These are phyloP conservation scores for Wickerhamomyces sp. DNA, from an alignment of 1,139 yeast species.

Conservation along the genomic window DNA sequence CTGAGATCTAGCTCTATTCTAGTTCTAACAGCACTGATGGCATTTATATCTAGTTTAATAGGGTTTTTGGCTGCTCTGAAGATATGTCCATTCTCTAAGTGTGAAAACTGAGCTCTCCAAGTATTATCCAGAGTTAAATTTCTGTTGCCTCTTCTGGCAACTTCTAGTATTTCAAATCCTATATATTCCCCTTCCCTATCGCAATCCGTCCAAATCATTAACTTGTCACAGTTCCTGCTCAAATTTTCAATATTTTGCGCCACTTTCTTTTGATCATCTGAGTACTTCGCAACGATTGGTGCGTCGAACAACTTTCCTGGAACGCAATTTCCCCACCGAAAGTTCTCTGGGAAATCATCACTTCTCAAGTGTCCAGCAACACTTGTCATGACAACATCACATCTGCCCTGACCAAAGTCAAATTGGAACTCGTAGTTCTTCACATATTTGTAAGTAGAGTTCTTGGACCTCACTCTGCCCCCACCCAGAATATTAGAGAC, in stretches of 20 bases:
- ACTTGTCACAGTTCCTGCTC: constrained; percentile 51
- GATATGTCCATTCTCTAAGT: constrained; percentile 74
- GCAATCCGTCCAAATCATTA: constrained; percentile 98
- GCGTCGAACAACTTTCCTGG: constrained; percentile 71
- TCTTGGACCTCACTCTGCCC: constrained; percentile 48
- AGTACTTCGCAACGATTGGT: constrained; percentile 44
- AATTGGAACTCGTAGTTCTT: constrained; percentile 78
- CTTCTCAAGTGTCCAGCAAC: constrained; percentile 81
- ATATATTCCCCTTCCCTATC: constrained; percentile 98
- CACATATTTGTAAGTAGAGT: constrained; percentile 56
- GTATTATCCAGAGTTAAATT: constrained; percentile 42
- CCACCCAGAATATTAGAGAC: constrained; percentile 77
- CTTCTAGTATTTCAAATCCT: constrained; percentile 76
- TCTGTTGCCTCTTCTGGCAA: constrained; percentile 57
- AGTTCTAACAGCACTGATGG: constrained; percentile 81
- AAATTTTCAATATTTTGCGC: constrained; percentile 68
- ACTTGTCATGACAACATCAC: constrained; percentile 87
- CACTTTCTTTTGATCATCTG: constrained; percentile 43
- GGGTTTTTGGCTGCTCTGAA: constrained; percentile 73
- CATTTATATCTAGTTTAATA: constrained; percentile 53
- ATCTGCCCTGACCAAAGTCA: constrained; percentile 53
- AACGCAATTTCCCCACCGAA: constrained; percentile 62
- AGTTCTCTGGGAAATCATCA: constrained; percentile 61
- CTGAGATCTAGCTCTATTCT: constrained; percentile 85
- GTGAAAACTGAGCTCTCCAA: constrained; percentile 81